These are phyloP conservation scores for Paraurostyla sp. DNA, from an alignment of 73 alveolate genomes.

Conservation along the genomic window DNA sequence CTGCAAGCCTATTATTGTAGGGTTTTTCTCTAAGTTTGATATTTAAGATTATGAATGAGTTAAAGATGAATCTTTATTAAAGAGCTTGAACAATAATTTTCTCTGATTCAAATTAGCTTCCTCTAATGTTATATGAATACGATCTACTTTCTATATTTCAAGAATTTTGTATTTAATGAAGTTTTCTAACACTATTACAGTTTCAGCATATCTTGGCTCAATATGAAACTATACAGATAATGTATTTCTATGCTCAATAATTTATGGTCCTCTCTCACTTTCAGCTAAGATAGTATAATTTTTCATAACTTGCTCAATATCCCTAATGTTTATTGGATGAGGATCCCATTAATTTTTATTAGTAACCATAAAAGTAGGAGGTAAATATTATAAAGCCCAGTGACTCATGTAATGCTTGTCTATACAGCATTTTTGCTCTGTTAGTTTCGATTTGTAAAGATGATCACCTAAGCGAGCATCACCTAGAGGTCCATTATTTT, in stretches of 20 bases:
- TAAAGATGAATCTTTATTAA: background rate
- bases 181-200: slow-evolving; percentile 81
- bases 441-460: slow-evolving; percentile 43
- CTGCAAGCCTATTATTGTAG: background rate
- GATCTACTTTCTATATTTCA: slow-evolving; percentile 27
- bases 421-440: slow-evolving; percentile 81
- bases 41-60: background rate
- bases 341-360: slow-evolving; percentile 94
- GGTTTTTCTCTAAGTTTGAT: background rate
- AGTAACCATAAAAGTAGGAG: slow-evolving; percentile 83
- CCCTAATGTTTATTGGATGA: slow-evolving; percentile 91
- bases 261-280: slow-evolving; percentile 87
- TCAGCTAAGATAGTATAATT: slow-evolving; percentile 90
- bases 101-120: slow-evolving; percentile 56
- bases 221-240: slow-evolving; percentile 91
- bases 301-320: slow-evolving; percentile 64
- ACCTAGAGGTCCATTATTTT: background rate
- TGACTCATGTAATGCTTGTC: slow-evolving; percentile 85
- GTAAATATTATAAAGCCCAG: slow-evolving; percentile 83
- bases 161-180: slow-evolving; percentile 80
- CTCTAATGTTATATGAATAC: slow-evolving; percentile 68
- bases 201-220: slow-evolving; percentile 79
- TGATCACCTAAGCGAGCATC: slow-evolving; percentile 6
- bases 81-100: background rate
- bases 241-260: slow-evolving; percentile 90